A percentile compares a stretch with the other conserved stretches of the same genome.
Conservation (phyloP, 1,139 yeast species). For the Magnusiomyces paraingens region DNA sequence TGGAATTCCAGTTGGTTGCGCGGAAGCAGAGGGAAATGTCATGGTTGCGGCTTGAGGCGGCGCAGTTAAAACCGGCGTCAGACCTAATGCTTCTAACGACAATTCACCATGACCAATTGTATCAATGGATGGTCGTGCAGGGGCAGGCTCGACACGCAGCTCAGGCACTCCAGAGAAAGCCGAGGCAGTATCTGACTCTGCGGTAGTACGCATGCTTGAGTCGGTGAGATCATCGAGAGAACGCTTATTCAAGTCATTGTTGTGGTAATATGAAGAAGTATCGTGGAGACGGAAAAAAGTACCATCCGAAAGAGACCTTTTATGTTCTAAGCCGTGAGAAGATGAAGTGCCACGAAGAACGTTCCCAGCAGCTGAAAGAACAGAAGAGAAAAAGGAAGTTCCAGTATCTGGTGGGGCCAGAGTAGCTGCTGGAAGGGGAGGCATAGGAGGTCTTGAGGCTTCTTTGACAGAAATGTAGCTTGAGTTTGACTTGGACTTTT, state of each 20-base stretch:
- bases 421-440: background rate
- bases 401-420: background rate
- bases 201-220: conserved; percentile 12
- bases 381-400: conserved; percentile 25
- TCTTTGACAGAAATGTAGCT: background rate
- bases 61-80: conserved; percentile 20
- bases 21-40: too few species aligned
- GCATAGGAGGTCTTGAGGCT: background rate
- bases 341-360: conserved; percentile 24
- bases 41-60: background rate
- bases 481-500: background rate
- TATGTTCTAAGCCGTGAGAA: conserved; percentile 14
- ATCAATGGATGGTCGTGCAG: conserved; percentile 44
- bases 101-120: conserved; percentile 72
- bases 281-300: conserved; percentile 18
- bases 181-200: conserved; percentile 13
- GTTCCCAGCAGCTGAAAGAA: conserved; percentile 31
- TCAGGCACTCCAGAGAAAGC: conserved; percentile 9
- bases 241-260: background rate
- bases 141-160: conserved; percentile 46
- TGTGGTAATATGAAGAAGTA: conserved; percentile 11
- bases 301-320: conserved; percentile 17
- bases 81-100: conserved; percentile 51
- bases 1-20: too few species aligned
- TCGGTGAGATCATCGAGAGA: background rate